Base-by-base conservation (phyloP, 192 early-diverging fungal genomes). In the Backusella parvicylindrica region DNA sequence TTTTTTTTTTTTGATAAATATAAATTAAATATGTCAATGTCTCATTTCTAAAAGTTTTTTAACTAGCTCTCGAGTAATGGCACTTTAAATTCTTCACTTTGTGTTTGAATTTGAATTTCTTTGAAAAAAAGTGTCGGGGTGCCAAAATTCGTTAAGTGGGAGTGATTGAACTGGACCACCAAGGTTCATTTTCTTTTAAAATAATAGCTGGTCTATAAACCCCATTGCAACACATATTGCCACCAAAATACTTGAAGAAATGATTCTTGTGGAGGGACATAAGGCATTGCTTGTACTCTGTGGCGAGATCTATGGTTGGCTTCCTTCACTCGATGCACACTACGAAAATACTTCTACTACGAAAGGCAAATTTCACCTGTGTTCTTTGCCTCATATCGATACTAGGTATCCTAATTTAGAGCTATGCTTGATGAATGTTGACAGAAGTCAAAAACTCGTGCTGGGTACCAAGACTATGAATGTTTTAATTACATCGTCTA, bases 391-490 rank as follows among this genome's bases (percentile, higher is more conserved):
- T 70, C 69, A 70, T 13, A 70, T n/a, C 6, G 47, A 70, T 70
- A 70, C 69, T 18, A 70, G 69, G 18, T 70, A 70, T n/a, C 47
- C 5, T 2, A 70, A 70, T 70, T 11, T 70, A 50, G 69, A 50
- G 18, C 11, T 70, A 70, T 70, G 47, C 69, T 33, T 70, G 28
- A 70, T 70, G 5, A 7, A 70, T 50, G 15, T 2, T 70, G 69
- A 70, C 28, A 70, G 9, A 16, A 16, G 12, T 70, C 5, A 70
- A 32, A 72, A 72, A 64, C 21, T 72, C 4, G 56, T 64, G 37
- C 21, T 72, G 50, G 71, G 53, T 15, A 63, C 71, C 15, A 72
- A 72, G 2, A 56, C 71, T n/a, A 63, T 64, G 53, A 72, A 72
- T 38, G 71, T 41, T 64, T 40, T 72, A 2, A 32, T 72, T 37